Evolutionary conservation across 2,329 filamentous ascomycete genomes (phyloP).

Genomic region (Purpureocillium lavendulum): DNA sequence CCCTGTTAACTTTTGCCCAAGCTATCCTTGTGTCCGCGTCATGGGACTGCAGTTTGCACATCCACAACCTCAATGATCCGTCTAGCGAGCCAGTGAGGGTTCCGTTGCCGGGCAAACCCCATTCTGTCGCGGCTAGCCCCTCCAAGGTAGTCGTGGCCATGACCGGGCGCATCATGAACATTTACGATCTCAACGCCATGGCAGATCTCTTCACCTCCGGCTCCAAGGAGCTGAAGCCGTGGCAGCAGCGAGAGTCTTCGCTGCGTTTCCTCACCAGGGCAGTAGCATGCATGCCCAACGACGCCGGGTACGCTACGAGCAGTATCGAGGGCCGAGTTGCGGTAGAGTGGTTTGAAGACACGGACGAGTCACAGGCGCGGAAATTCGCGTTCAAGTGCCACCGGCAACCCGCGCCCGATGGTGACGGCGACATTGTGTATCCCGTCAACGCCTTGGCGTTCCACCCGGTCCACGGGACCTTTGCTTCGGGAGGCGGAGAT

Average conservation of each 20-base stretch:
- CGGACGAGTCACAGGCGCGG: conserved; percentile 73
- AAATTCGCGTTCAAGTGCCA: conserved; percentile 99
- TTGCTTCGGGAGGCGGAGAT: conserved; percentile 84
- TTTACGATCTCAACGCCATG: conserved; percentile 78
- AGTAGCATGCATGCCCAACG: conserved; percentile 93
- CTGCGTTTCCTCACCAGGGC: conserved; percentile 94
- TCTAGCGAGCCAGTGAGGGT: conserved; percentile 53
- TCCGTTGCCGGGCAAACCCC: conserved; percentile 75
- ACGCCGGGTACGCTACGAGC: conserved; percentile 84
- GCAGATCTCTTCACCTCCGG: conserved; percentile 39
- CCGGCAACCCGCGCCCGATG: conserved; percentile 59
- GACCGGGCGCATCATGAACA: conserved; percentile 86
- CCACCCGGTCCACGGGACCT: conserved; percentile 75
- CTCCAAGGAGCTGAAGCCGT: conserved; percentile 56
- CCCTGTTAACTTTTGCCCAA: conserved; percentile 18
- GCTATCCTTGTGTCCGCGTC: conserved; percentile 79
- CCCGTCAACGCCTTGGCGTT: conserved; percentile 87
- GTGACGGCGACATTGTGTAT: conserved; percentile 71
- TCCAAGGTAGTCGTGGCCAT: conserved; percentile 91
- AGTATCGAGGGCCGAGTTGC: conserved; percentile 94
- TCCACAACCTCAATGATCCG: conserved; percentile 58
- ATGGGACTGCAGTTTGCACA: conserved; percentile 86
- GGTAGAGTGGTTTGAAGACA: conserved; percentile 96
- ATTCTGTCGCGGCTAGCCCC: conserved; percentile 69
- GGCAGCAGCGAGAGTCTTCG: conserved; percentile 89